Percentiles rank a stretch among this genome's conserved stretches.
Conservation (phyloP, 768 basidiomycete genomes). For the Rhizopogon rudus region DNA sequence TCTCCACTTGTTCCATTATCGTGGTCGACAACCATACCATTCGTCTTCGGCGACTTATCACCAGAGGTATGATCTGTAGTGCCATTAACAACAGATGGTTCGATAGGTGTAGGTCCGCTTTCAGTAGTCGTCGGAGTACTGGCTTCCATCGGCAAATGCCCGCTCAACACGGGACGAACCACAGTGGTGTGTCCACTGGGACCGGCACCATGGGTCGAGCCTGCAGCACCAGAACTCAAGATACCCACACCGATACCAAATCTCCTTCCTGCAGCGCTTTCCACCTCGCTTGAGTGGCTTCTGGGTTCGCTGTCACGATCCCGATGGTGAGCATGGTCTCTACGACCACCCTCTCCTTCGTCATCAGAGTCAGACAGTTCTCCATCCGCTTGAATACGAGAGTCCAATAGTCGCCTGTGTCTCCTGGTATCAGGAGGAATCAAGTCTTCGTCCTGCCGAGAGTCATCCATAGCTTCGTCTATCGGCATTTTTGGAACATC, state of each 20-base stretch:
- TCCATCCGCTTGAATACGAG: constrained; percentile 75
- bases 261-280: constrained; percentile 40
- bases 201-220: constrained; percentile 65
- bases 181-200: constrained; percentile 63
- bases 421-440: constrained; percentile 73
- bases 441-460: constrained; percentile 78
- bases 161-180: constrained; percentile 24
- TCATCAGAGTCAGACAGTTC: constrained; percentile 98
- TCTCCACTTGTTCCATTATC: constrained; percentile 8
- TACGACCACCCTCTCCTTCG: constrained; percentile 85
- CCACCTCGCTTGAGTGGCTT: constrained; percentile 37
- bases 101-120: constrained; percentile 11
- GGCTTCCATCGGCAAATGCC: constrained; percentile 28
- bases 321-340: constrained; percentile 58
- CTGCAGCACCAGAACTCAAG: constrained; percentile 52
- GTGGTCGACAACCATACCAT: constrained; percentile 22
- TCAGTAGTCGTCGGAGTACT: constrained; percentile 17
- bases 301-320: constrained; percentile 43
- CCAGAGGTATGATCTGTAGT: constrained; percentile 8
- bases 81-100: constrained; percentile 8
- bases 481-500: constrained; percentile 83
- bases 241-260: constrained; percentile 71
- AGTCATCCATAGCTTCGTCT: constrained; percentile 80
- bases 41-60: constrained; percentile 11
- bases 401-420: constrained; percentile 73